Evolutionary conservation across 2,329 filamentous ascomycete genomes (phyloP).

Genomic region (Xenosphaeropsis pyriputrescens): DNA sequence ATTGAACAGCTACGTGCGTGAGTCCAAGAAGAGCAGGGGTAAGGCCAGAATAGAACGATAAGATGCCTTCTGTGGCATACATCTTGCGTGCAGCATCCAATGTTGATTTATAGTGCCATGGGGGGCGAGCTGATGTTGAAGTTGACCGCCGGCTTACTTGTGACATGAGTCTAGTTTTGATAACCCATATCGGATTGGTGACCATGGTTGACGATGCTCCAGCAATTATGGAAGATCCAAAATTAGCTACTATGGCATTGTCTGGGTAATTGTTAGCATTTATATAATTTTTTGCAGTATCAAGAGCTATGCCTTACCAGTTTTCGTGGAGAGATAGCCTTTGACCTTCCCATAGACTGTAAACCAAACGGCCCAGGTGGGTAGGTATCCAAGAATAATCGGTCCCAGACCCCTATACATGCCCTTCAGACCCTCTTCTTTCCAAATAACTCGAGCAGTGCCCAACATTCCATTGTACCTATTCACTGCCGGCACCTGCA

Average conservation of each 20-base stretch:
- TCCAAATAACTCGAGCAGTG: constrained; percentile 74
- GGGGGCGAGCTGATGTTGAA: constrained; percentile 40
- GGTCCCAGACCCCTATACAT: constrained; percentile 89
- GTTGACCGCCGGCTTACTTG: constrained; percentile 51
- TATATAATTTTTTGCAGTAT: too few relatives aligned
- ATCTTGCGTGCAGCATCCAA: constrained; percentile 89
- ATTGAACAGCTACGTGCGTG: constrained; percentile 92
- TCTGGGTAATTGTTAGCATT: constrained; percentile 26
- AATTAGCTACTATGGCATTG: constrained; percentile 64
- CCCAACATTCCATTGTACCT: constrained; percentile 80
- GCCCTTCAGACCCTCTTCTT: constrained; percentile 74
- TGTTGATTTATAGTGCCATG: constrained; percentile 85
- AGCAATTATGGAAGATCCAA: constrained; percentile 81
- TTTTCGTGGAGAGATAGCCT: constrained; percentile 50
- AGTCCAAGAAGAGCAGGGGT: constrained; percentile 84
- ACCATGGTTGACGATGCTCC: constrained; percentile 86
- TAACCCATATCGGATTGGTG: constrained; percentile 98
- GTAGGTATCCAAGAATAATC: constrained; percentile 88
- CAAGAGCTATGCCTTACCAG: constrained; percentile 33
- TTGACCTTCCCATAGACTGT: constrained; percentile 91
- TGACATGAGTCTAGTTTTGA: constrained; percentile 97
- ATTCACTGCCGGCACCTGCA: constrained; percentile 25
- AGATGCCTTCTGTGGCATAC: constrained; percentile 78
- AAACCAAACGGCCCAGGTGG: constrained; percentile 97
- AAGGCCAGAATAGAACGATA: constrained; percentile 89